A percentile compares a stretch with the other conserved stretches of the same genome.
Conservation (phyloP, 768 basidiomycete species). For the Rhodotorula graminis region DNA sequence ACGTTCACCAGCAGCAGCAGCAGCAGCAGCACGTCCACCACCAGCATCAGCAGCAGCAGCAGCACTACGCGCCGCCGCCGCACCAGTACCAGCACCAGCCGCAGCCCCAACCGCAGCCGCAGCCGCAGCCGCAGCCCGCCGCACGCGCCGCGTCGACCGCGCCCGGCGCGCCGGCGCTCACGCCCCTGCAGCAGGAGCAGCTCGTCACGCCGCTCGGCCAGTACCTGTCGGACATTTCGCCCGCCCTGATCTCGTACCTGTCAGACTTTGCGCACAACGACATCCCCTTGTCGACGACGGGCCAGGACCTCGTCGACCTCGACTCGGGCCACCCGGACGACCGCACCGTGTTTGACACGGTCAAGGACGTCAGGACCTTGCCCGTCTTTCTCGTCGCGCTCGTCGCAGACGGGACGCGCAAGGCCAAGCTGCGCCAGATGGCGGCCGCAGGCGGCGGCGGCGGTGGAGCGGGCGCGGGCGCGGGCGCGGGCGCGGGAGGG, state of each 20-base stretch:
- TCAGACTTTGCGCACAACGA: neutral
- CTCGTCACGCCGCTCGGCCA: neutral
- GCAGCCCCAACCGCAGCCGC: too few relatives aligned
- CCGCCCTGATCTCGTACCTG: neutral
- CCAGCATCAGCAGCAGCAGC: too few relatives aligned
- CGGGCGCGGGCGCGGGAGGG: too few relatives aligned
- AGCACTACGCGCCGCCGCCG: too few relatives aligned
- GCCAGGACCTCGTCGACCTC: conserved; percentile 11
- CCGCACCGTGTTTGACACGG: conserved; percentile 6
- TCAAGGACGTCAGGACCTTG: neutral
- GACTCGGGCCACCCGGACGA: neutral
- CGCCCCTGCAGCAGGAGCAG: neutral
- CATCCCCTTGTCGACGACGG: neutral
- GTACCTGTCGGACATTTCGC: conserved; percentile 11
- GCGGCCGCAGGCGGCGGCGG: too few relatives aligned
- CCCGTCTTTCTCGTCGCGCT: neutral
- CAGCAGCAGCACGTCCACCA: too few relatives aligned
- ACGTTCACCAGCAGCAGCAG: too few relatives aligned
- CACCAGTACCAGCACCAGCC: too few relatives aligned
- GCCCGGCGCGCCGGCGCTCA: neutral
- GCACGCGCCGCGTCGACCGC: too few relatives aligned
- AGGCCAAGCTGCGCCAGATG: neutral
- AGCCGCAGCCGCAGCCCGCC: too few relatives aligned
- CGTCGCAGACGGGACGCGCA: conserved; percentile 19
- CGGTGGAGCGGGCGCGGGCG: too few relatives aligned